Conservation (phyloP, 768 basidiomycete species). For the Naganishia randhawae region DNA sequence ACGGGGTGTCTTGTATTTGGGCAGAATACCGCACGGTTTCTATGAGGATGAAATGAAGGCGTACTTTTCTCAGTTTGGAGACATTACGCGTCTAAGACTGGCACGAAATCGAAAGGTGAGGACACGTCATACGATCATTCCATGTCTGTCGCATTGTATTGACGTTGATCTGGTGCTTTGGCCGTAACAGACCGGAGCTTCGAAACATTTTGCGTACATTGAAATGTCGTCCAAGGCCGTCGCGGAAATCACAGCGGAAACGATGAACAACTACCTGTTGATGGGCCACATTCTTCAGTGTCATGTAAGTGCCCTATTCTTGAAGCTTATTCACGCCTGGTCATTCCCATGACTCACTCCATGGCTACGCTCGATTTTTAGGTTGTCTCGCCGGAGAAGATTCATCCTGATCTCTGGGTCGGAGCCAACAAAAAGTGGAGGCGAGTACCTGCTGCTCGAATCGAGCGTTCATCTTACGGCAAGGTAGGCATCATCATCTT, state of each 20-base stretch:
- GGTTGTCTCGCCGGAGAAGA: constrained; percentile 78
- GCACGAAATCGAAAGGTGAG: constrained; percentile 86
- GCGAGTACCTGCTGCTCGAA: constrained; percentile 65
- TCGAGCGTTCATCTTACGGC: constrained; percentile 72
- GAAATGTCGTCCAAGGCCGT: constrained; percentile 87
- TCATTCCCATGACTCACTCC: neutral
- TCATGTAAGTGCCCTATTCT: constrained; percentile 50
- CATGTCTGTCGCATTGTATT: constrained; percentile 6
- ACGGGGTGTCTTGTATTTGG: constrained; percentile 79
- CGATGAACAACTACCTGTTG: constrained; percentile 97
- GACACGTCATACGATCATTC: constrained; percentile 36
- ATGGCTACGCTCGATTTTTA: constrained; percentile 41
- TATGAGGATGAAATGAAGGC: constrained; percentile 89
- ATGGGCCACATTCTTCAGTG: constrained; percentile 90
- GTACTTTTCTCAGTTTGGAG: constrained; percentile 93
- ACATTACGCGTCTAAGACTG: constrained; percentile 77
- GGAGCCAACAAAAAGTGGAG: constrained; percentile 94
- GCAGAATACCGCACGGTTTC: constrained; percentile 93
- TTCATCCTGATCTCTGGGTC: constrained; percentile 91
- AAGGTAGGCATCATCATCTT: constrained; percentile 57
- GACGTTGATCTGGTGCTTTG: neutral
- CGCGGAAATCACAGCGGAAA: constrained; percentile 91
- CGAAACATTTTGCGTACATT: constrained; percentile 95
- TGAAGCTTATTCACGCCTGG: no score
- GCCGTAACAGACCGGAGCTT: constrained; percentile 71